These are phyloP conservation scores for Eucalyptus viminalis DNA, from an alignment of 345 rosid species.

Conservation along the genomic window DNA sequence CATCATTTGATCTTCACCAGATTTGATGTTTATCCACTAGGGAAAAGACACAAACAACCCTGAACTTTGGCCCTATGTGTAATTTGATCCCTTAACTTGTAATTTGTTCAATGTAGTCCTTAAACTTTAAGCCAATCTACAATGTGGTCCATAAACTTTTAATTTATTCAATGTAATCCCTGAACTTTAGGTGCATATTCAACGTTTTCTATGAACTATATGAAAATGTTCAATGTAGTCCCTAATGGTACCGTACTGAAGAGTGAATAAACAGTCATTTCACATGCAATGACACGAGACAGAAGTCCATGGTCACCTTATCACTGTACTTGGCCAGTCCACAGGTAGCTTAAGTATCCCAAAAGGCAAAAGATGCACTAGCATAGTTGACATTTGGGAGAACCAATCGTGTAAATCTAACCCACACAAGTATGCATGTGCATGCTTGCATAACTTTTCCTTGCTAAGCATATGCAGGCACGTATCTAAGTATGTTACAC, in stretches of 20 bases:
- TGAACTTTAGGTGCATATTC: too few relatives aligned
- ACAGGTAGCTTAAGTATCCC: not conserved
- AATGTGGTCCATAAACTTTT: too few relatives aligned
- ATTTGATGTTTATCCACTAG: not conserved
- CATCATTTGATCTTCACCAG: not conserved
- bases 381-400: not conserved
- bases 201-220: fast-evolving
- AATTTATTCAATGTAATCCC: too few relatives aligned
- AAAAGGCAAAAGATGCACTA: not conserved
- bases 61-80: too few relatives aligned
- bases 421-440: not conserved
- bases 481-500: not conserved
- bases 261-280: not conserved
- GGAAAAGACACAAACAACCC: not conserved
- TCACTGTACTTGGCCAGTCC: not conserved
- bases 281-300: not conserved
- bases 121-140: too few relatives aligned
- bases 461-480: not conserved
- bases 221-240: too few relatives aligned
- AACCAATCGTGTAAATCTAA: not conserved
- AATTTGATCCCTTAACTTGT: too few relatives aligned
- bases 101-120: too few relatives aligned
- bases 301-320: not conserved
- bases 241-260: not conserved
- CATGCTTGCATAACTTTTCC: not conserved